Evolutionary conservation across 2,329 filamentous ascomycete species (phyloP).

Genomic region (Ramichloridium luteum): DNA sequence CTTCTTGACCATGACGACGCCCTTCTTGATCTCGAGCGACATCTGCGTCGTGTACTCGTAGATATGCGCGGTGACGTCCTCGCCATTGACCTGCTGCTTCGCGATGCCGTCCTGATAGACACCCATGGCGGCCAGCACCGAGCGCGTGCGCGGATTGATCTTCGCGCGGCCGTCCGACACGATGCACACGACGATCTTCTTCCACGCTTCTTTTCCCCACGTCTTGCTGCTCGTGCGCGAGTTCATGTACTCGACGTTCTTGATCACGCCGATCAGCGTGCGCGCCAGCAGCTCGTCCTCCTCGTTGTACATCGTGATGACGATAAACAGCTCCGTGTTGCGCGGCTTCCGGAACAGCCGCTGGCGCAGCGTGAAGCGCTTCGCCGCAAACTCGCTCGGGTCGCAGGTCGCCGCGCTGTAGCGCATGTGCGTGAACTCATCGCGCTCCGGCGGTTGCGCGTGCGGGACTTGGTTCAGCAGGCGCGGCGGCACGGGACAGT

Average conservation of each 20-base stretch:
- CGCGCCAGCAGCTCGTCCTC: conserved; percentile 92
- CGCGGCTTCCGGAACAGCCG: conserved; percentile 82
- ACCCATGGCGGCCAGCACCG: conserved; percentile 81
- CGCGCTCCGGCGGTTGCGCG: conserved; percentile 64
- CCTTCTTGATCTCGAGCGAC: conserved; percentile 78
- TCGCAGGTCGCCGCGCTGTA: conserved; percentile 94
- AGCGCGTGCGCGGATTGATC: conserved; percentile 85
- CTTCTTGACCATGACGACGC: conserved; percentile 72
- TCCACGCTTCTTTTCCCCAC: conserved; percentile 98
- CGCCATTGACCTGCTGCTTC: conserved; percentile 92
- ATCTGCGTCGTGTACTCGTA: conserved; percentile 88
- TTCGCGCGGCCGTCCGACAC: conserved; percentile 95
- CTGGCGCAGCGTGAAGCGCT: conserved; percentile 85
- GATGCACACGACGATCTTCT: conserved; percentile 97
- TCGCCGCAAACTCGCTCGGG: conserved; percentile 72
- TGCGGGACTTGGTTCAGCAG: conserved; percentile 80
- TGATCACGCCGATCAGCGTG: conserved; percentile 93
- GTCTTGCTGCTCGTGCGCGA: conserved; percentile 86
- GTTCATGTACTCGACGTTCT: conserved; percentile 98
- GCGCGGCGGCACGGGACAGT: conserved; percentile 86
- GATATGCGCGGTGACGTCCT: conserved; percentile 93
- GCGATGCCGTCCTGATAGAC: conserved; percentile 98
- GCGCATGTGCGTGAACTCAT: conserved; percentile 82
- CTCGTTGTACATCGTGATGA: conserved; percentile 98
- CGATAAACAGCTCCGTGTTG: conserved; percentile 91